Evolutionary conservation across 1,284 basidiomycete genomes (phyloP), one percentile per base, ranked within the genome.

Genomic region (Cutaneotrichosporon cavernicola): DNA sequence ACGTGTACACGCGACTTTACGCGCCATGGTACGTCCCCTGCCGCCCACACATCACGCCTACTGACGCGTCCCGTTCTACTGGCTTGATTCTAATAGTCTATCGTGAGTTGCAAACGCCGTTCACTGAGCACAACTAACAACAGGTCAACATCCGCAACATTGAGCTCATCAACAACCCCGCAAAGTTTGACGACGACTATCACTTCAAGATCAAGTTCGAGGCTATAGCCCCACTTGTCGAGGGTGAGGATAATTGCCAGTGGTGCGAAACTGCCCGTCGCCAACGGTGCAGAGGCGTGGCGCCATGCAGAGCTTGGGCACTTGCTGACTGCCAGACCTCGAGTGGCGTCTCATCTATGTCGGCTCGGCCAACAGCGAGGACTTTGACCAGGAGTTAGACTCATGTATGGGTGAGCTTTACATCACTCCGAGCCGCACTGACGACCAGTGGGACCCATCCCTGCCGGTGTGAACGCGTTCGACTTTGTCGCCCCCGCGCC

Each of bases 271-370:
- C 51, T 53, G 51, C 26, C 51, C 26, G 49, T 30, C 13, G 21
- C 49, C 49, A 51, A 22, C 11, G 46, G 16, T 58, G n/a, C 57
- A 31, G 11, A n/a, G 26, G 46, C 32, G 49, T 16, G 2, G 7
- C 40, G 43, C 43, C 40, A 43, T 31, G 51, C 26, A 14, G 43
- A 5, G 47, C 21, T 32, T n/a, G 49, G 49, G 31, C 11, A 14
- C 7, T n/a, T 21, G 32, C 30, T 50, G 43, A 58, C 31, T 14
- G 16, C 5, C 73, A 95, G 96, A 99, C 80, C 87, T 99, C 69
- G 96, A 99, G 80, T 99, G 96, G 96, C 89, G 88, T 71, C 87
- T 99, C 68, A 93, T 97, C 68, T 99, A 97, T 79, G 96, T 99
- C 60, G 94, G 97, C 4, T 94, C 90, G 1, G 94, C 97, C 0